These are phyloP conservation scores for Wakefieldia striispora DNA, from an alignment of 768 basidiomycete genomes.

Conservation along the genomic window DNA sequence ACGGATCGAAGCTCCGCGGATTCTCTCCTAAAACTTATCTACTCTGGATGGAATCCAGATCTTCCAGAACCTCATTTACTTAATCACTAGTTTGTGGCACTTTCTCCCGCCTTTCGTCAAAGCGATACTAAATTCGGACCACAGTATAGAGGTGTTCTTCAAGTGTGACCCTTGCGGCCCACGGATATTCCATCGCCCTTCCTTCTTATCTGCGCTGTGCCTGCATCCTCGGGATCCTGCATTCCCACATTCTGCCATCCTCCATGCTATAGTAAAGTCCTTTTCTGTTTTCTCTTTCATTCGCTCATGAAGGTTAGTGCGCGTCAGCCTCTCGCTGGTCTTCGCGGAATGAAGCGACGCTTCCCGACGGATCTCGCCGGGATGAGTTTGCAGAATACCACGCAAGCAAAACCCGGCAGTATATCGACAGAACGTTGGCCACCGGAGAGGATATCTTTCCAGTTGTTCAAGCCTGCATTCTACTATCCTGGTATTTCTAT, in stretches of 20 bases:
- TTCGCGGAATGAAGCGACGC: slow-evolving; percentile 60
- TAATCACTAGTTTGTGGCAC: slow-evolving; percentile 66
- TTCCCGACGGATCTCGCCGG: slow-evolving; percentile 74
- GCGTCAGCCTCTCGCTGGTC: slow-evolving; percentile 84
- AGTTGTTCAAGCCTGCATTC: slow-evolving; percentile 82
- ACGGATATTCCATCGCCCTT: slow-evolving; percentile 76
- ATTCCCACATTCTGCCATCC: slow-evolving; percentile 86
- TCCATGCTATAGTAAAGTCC: slow-evolving; percentile 80
- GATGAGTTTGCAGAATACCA: slow-evolving; percentile 88
- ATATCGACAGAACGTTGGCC: slow-evolving; percentile 89
- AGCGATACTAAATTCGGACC: slow-evolving; percentile 11
- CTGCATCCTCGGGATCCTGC: slow-evolving; percentile 76
- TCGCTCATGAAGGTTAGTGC: slow-evolving; percentile 46
- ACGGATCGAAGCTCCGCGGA: slow-evolving; percentile 44
- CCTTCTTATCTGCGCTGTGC: slow-evolving; percentile 77
- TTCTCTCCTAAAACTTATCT: slow-evolving; percentile 62
- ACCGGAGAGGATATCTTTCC: slow-evolving; percentile 84
- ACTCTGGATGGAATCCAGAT: slow-evolving; percentile 83
- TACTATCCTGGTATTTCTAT: slow-evolving; percentile 90
- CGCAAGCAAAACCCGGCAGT: slow-evolving; percentile 81
- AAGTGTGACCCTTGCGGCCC: slow-evolving; percentile 85
- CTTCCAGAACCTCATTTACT: slow-evolving; percentile 72
- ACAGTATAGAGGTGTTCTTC: slow-evolving; percentile 85
- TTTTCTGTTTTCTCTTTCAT: slow-evolving; percentile 1
- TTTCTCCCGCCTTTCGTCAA: slow-evolving; percentile 5